Evolutionary conservation across 495 filamentous ascomycete species (phyloP), one percentile per base, ranked within the genome.

Genomic region (Copromyces sp.): DNA sequence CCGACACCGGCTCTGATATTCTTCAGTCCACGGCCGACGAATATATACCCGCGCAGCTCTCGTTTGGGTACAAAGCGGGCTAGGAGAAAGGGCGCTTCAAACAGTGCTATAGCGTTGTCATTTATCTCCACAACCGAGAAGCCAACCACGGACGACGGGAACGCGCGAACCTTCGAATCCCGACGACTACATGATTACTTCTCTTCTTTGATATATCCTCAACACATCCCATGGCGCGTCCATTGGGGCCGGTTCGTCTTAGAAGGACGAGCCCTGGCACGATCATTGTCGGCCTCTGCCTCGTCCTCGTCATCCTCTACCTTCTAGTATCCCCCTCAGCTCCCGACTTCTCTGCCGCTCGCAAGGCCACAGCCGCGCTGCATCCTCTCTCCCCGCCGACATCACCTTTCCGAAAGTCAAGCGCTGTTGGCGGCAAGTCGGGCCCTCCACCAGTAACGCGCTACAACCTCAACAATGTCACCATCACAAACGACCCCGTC

Each of bases 391-490:
- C 92, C 16, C 94, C 93, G 70, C 94, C 94, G 6, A 92, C 90
- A 20, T 90, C 92, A 68, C 91, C 93, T n/a, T 94, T 94, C 81
- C 83, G 88, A 76, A 94, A 95, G 82, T 82, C 85, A 70, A 86
- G 88, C 45, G 78, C 87, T 70, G 78, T 87, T 44, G 87, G 89
- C 73, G 88, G 88, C 47, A 82, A 86, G 72, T 73, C 82, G 65
- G 83, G 87, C 41, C 89, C 93, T 16, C 94, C 95, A 24, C 95
- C 95, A n/a, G 94, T 99, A 35, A 88, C 92, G 16, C 95, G 93
- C 81, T 99, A 98, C 85, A 87, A 97, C 77, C 89, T 99, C 77
- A 98, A 98, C 84, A 93, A 91, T 80, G 86, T 98, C 73, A 97
- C 95, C 45, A 93, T 91, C 72, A 91, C 94, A 39, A 78, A 83